These are phyloP conservation scores for Neolentinus lepideus DNA, from an alignment of 1,284 basidiomycete genomes.

Conservation along the genomic window DNA sequence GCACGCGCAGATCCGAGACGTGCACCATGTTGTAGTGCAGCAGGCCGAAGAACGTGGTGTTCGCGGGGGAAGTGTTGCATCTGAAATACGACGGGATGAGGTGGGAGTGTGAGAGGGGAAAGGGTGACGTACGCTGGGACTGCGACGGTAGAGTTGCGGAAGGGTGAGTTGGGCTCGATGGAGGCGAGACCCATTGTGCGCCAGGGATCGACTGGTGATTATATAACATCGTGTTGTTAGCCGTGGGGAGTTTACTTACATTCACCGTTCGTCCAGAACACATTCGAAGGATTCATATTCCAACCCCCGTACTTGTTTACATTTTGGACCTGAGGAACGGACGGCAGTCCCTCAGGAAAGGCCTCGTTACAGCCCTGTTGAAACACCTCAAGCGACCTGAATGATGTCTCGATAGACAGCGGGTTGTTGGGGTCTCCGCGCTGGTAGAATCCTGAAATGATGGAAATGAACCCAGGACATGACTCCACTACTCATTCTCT, in stretches of 20 bases:
- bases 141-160: slow-evolving; percentile 28
- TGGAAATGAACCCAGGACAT: neutral
- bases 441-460: slow-evolving; percentile 39
- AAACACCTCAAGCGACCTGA: slow-evolving; percentile 34
- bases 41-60: slow-evolving; percentile 35
- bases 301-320: slow-evolving; percentile 44
- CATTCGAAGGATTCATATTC: slow-evolving; percentile 41
- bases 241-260: slow-evolving; percentile 20
- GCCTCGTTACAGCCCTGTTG: slow-evolving; percentile 34
- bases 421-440: slow-evolving; percentile 36
- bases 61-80: slow-evolving; percentile 28
- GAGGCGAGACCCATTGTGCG: slow-evolving; percentile 45
- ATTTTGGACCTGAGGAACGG: slow-evolving; percentile 32
- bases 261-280: slow-evolving; percentile 44
- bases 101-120: neutral
- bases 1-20: slow-evolving; percentile 39
- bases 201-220: slow-evolving; percentile 40
- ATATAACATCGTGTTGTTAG: neutral
- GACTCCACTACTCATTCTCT: neutral
- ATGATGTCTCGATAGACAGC: slow-evolving; percentile 39
- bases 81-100: slow-evolving; percentile 14
- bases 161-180: slow-evolving; percentile 37
- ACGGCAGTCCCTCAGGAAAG: slow-evolving; percentile 28
- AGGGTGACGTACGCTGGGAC: slow-evolving; percentile 28
- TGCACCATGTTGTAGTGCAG: slow-evolving; percentile 41